These are phyloP conservation scores for Sporothrix globosa DNA, from an alignment of 2,329 filamentous ascomycete species.

Conservation along the genomic window DNA sequence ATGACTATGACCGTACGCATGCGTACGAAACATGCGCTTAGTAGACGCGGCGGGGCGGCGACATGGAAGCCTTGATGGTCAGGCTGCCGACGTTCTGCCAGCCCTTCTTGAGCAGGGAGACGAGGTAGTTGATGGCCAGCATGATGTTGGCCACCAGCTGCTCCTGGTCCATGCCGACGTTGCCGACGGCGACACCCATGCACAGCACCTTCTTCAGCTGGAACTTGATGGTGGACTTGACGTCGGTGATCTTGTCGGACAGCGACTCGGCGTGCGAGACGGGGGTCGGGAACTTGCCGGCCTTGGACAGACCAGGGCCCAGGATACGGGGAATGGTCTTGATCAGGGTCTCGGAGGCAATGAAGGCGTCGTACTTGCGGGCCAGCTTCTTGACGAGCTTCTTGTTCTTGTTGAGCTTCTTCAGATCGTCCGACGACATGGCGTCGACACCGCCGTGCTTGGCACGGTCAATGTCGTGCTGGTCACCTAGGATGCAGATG, in stretches of 20 bases:
- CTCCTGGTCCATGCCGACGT: constrained; percentile 96
- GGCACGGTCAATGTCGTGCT: constrained; percentile 99
- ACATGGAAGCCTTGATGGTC: constrained; percentile 99
- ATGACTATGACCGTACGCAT: neutral
- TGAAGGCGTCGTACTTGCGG: constrained; percentile 99
- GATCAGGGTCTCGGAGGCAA: constrained; percentile 96
- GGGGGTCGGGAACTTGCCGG: constrained; percentile 99
- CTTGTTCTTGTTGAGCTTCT: constrained; percentile 99
- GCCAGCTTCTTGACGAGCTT: constrained; percentile 99
- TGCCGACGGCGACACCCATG: constrained; percentile 98
- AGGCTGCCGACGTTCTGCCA: constrained; percentile 99
- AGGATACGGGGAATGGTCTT: constrained; percentile 99
- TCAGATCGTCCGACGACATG: constrained; percentile 98
- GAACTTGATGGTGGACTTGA: constrained; percentile 99
- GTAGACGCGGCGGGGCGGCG: constrained; percentile 96
- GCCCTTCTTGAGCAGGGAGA: constrained; percentile 99
- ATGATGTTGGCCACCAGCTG: constrained; percentile 98
- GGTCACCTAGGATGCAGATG: constrained; percentile 63
- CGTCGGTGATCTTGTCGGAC: constrained; percentile 92
- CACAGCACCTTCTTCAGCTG: constrained; percentile 99
- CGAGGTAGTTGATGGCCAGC: constrained; percentile 99
- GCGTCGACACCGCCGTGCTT: constrained; percentile 99
- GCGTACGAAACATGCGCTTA: constrained; percentile 52
- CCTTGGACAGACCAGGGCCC: constrained; percentile 97
- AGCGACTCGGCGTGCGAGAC: constrained; percentile 97